phyloP scores from a whole-genome alignment of 2,329 filamentous ascomycete species.

The Fusarium buharicum region DNA sequence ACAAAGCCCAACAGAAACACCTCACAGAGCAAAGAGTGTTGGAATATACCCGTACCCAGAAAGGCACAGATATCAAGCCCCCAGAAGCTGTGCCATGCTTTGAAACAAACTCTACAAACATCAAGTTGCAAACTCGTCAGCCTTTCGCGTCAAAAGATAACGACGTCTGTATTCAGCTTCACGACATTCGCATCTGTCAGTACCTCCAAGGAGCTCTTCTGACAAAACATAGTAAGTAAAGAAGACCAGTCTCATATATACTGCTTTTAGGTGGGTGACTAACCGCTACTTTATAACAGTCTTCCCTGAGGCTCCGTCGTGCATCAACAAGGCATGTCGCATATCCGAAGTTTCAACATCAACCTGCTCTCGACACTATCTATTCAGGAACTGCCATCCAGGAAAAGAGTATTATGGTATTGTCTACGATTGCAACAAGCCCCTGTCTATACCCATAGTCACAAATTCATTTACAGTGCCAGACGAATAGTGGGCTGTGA shows the following conservation, averaged over 20 bases:
- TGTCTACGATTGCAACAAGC: conserved; percentile 1
- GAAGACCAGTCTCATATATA: no score
- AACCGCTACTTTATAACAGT: no score
- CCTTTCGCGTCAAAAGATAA: no score
- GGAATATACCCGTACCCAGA: neutral
- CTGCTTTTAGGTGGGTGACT: no score
- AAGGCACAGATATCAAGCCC: no score
- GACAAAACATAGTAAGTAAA: no score
- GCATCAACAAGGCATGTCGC: neutral
- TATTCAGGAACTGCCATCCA: neutral
- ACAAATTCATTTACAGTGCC: neutral
- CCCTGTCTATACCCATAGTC: neutral
- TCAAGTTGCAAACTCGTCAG: no score
- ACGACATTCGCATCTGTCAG: no score
- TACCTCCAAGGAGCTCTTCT: no score
- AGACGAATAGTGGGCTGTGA: neutral
- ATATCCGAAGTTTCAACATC: neutral
- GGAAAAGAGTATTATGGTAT: conserved; percentile 7
- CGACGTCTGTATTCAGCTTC: no score
- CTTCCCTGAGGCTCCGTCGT: neutral
- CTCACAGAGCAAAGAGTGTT: conserved; percentile 4
- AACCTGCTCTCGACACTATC: neutral
- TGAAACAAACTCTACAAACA: no score
- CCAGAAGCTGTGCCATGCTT: no score
- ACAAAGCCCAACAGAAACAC: neutral